phyloP scores from a whole-genome alignment of 2,329 filamentous ascomycete species.

The Sporothrix variecibatus region DNA sequence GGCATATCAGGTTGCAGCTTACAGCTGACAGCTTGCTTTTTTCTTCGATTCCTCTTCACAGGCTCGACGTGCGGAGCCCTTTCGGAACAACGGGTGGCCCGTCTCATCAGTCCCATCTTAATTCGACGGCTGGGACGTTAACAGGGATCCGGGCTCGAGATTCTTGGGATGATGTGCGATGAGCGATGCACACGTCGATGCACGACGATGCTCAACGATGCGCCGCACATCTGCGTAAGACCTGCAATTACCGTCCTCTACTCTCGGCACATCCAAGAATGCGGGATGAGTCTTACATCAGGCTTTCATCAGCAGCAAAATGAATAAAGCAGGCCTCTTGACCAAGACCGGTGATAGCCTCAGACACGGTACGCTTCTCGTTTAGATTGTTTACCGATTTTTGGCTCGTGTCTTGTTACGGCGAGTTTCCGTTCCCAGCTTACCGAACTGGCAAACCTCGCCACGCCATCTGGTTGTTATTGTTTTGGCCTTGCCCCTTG shows the following conservation, averaged over 20 bases:
- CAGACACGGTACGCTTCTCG: not conserved
- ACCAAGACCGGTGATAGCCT: not conserved
- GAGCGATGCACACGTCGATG: conserved; percentile 18
- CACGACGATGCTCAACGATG: conserved; percentile 16
- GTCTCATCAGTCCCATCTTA: conserved; percentile 15
- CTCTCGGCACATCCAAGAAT: not conserved
- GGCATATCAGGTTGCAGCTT: not conserved
- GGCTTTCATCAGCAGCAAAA: conserved; percentile 1
- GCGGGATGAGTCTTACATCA: not conserved
- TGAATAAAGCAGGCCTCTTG: not conserved
- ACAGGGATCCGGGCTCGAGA: conserved; percentile 17
- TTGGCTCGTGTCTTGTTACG: not conserved
- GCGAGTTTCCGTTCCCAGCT: not conserved
- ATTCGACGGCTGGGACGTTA: not conserved
- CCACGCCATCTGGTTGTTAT: not conserved
- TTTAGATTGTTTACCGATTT: conserved; percentile 2
- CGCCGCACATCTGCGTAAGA: conserved; percentile 5
- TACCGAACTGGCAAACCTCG: not conserved
- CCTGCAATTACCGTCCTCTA: conserved; percentile 1
- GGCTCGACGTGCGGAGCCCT: not conserved
- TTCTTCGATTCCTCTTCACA: not conserved
- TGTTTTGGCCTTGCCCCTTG: not conserved
- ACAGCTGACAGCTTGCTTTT: not conserved
- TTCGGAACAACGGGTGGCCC: not conserved
- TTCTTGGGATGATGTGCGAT: conserved; percentile 14